Evolutionary conservation across 148 eudicot species (phyloP).

Genomic region (Rhododendron mucronatum): DNA sequence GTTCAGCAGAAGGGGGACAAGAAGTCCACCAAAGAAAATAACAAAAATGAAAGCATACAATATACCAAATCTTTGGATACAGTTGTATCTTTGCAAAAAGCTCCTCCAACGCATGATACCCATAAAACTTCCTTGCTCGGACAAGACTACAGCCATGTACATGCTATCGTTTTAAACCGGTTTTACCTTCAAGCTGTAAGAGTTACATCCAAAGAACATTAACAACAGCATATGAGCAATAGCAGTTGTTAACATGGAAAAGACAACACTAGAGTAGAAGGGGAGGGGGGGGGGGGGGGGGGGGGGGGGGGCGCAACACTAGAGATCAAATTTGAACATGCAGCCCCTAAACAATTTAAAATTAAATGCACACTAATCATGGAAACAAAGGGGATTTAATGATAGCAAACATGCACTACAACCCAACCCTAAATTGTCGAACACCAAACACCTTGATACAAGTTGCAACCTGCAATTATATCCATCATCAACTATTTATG

Average conservation of each 20-base stretch:
- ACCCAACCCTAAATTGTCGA: too few species aligned
- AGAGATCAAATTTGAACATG: too few species aligned
- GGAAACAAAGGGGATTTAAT: too few species aligned
- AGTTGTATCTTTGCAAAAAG: constrained; percentile 80
- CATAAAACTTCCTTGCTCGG: constrained; percentile 76
- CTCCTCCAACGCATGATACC: constrained; percentile 79
- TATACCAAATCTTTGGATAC: constrained; percentile 57
- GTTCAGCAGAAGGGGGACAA: background rate
- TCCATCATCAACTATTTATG: constrained; percentile 8
- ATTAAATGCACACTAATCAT: too few species aligned
- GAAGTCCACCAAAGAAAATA: background rate
- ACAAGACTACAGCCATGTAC: constrained; percentile 87
- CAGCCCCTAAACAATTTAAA: too few species aligned
- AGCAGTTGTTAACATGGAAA: constrained; percentile 10
- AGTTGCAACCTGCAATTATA: background rate
- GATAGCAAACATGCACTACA: too few species aligned
- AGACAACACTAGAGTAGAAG: background rate
- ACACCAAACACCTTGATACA: too few species aligned
- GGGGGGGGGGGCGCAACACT: background rate
- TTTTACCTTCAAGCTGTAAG: constrained; percentile 70
- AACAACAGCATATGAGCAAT: background rate
- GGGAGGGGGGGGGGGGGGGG: background rate
- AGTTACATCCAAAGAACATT: constrained; percentile 11
- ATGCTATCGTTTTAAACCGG: constrained; percentile 86
- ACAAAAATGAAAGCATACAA: background rate